Evolutionary conservation across 108 stramenopile genomes (phyloP), one percentile per base, ranked within the genome.

Genomic region (Conticribra weissflogii): DNA sequence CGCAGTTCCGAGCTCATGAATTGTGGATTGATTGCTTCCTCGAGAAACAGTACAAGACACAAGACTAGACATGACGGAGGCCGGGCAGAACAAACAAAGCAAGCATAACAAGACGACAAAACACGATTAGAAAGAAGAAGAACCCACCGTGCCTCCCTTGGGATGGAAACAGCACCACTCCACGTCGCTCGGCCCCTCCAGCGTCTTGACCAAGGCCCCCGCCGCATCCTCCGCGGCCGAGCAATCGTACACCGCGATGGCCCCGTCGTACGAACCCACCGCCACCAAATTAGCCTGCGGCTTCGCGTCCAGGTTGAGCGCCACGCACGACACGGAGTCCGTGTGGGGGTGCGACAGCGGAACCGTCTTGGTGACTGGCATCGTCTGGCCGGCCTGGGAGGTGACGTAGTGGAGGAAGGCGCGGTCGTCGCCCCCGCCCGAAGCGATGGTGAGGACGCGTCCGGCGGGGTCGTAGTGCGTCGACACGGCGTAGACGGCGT

Each of bases 151-250:
- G 7, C 92, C 95, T 0, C 97, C 97, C 62, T 87, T 85, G 22
- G 96, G 96, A 88, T 99, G 98, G 83, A 97, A 99, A 47, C 50
- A 66, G 8, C 96, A 41, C 85, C 94, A 99, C 63, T 99, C 97
- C 4, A 99, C 83, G 83, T 99, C 98, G 7, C 87, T 88, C 5
- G 97, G 98, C 18, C 98, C 98, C 54, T 99, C 98, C 25, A 98
- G 79, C 8, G 79, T 77, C 23, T 79, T 68, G 27, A 83, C 63
- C 61, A 85, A 59, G 9, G 18, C 58, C 8, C 89, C 94, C 36
- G 36, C 36, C 36, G 36, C 36, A 24, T 82, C 82, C 14, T 60
- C 58, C 15, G 88, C 68, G n/a, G n/a, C n/a, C n/a, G n/a, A n/a
- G n/a, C n/a, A n/a, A 59, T 93, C 80, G 77, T 93, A 98, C 16